These are phyloP conservation scores for Paracorniculantispora psalliotae DNA, from an alignment of 2,329 filamentous ascomycete species.

Conservation along the genomic window DNA sequence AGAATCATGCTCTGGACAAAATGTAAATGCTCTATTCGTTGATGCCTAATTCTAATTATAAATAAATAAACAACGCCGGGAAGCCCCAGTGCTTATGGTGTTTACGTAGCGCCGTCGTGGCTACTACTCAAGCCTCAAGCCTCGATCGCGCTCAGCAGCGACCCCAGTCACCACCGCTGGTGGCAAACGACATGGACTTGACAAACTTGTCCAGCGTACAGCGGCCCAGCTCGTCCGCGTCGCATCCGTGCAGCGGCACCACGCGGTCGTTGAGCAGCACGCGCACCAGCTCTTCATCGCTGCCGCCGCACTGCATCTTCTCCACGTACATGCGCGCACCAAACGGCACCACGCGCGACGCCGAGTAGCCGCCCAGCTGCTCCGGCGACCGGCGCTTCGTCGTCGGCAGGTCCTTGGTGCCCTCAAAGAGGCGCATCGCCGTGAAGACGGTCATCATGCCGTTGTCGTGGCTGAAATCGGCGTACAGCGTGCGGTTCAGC, in stretches of 20 bases:
- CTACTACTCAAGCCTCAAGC: background rate
- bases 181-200: conserved; percentile 68
- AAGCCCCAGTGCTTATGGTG: background rate
- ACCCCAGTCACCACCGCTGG: conserved; percentile 67
- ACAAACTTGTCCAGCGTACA: conserved; percentile 69
- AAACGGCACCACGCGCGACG: conserved; percentile 79
- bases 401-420: conserved; percentile 49
- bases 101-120: background rate
- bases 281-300: conserved; percentile 67
- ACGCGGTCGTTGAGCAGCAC: conserved; percentile 82
- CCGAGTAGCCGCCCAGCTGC: conserved; percentile 63
- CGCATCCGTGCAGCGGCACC: conserved; percentile 64
- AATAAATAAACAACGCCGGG: background rate
- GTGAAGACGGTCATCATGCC: conserved; percentile 73
- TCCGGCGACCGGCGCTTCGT: conserved; percentile 44
- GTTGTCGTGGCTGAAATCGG: conserved; percentile 91
- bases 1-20: no score
- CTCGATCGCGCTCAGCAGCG: conserved; percentile 40
- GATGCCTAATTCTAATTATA: background rate
- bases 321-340: conserved; percentile 78
- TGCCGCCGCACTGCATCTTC: conserved; percentile 64
- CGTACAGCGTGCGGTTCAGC: conserved; percentile 63
- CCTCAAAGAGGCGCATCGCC: conserved; percentile 74
- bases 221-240: conserved; percentile 62
- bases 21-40: background rate